phyloP scores from a whole-genome alignment of 176 grass and related monocot genomes.

The Bothriochloa decipiens region DNA sequence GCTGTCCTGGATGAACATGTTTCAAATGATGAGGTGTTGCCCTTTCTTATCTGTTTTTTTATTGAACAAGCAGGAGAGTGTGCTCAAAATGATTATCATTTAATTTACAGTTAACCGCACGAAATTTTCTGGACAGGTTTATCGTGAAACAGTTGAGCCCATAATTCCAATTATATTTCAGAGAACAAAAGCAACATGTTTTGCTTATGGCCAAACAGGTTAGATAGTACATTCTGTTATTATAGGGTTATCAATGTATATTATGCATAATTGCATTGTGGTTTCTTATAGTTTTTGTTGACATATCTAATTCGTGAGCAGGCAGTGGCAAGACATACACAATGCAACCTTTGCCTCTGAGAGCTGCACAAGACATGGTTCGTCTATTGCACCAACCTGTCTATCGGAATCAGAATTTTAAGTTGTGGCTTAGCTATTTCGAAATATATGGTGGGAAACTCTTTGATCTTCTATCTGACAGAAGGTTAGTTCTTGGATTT shows the following conservation, averaged over 20 bases:
- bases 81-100: background rate
- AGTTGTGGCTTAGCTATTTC: conserved; percentile 99
- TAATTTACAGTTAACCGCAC: conserved; percentile 36
- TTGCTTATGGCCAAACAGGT: conserved; percentile 99
- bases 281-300: background rate
- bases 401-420: conserved; percentile 94
- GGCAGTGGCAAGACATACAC: conserved; percentile 99
- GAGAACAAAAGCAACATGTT: conserved; percentile 97
- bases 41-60: conserved; percentile 30
- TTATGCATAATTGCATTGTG: background rate
- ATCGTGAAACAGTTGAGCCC: conserved; percentile 90
- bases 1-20: conserved; percentile 94
- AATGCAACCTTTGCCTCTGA: conserved; percentile 93
- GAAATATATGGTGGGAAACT: conserved; percentile 99
- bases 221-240: conserved; percentile 29
- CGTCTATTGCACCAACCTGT: conserved; percentile 72
- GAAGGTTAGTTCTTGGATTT: conserved; percentile 71
- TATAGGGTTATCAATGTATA: conserved; percentile 5
- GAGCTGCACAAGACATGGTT: conserved; percentile 89
- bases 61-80: background rate
- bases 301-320: conserved; percentile 44
- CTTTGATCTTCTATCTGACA: conserved; percentile 95
- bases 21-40: conserved; percentile 90
- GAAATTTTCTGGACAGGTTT: conserved; percentile 68
- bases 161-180: conserved; percentile 98